A percentile compares a stretch with the other conserved stretches of the same genome.
These are phyloP conservation scores for Ramalina intermedia DNA, from an alignment of 495 filamentous ascomycete species.

Conservation along the genomic window DNA sequence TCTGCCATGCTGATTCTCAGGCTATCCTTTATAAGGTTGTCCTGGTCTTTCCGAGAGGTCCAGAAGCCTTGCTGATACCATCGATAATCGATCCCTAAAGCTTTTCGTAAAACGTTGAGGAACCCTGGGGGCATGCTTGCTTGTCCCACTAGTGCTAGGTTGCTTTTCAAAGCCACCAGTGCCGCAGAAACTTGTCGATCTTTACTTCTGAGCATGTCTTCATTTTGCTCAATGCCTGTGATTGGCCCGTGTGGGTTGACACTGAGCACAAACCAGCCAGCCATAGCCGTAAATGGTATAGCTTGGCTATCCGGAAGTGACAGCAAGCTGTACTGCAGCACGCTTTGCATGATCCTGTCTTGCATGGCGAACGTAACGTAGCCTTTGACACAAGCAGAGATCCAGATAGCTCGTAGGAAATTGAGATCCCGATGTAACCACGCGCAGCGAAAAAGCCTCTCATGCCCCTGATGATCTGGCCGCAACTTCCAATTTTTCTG, in stretches of 20 bases:
- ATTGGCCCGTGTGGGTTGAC: not conserved
- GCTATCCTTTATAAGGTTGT: too few species aligned
- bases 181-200: not conserved
- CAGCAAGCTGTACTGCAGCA: not conserved
- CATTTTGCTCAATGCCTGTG: too few species aligned
- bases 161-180: not conserved
- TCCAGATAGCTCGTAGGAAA: conserved; percentile 33
- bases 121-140: not conserved
- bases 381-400: conserved; percentile 30
- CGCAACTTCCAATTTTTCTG: not conserved
- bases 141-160: not conserved
- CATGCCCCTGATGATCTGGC: conserved; percentile 3
- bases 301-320: conserved; percentile 1
- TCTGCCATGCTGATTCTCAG: too few species aligned
- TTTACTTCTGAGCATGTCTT: not conserved
- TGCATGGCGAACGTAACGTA: conserved; percentile 24
- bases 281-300: not conserved
- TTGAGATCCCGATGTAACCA: conserved; percentile 27
- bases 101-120: conserved; percentile 3
- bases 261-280: not conserved
- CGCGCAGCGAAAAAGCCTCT: conserved; percentile 26
- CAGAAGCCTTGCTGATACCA: conserved; percentile 6
- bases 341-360: conserved; percentile 13
- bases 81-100: conserved; percentile 7
- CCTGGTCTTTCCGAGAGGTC: too few species aligned